A percentile compares a stretch with the other conserved stretches of the same genome.
These are phyloP conservation scores for Penicillium subrubescens DNA, from an alignment of 495 filamentous ascomycete species.

Conservation along the genomic window DNA sequence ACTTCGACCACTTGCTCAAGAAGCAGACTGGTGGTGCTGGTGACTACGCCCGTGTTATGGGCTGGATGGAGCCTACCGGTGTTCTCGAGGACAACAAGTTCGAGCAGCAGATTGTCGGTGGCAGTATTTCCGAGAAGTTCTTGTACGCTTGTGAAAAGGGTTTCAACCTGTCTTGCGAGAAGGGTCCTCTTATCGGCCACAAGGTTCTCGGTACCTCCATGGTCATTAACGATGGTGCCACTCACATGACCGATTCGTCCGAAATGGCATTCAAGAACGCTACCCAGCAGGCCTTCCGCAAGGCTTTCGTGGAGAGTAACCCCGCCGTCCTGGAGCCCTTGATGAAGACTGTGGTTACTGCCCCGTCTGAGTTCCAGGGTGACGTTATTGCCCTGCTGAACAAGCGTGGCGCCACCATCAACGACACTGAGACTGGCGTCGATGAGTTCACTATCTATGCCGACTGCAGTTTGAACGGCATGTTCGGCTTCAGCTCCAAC, in stretches of 20 bases:
- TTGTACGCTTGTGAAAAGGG: constrained; percentile 95
- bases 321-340: constrained; percentile 89
- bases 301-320: constrained; percentile 78
- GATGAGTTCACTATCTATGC: constrained; percentile 96
- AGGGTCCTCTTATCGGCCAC: constrained; percentile 92
- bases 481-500: constrained; percentile 95
- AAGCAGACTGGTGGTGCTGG: constrained; percentile 96
- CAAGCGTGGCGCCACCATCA: constrained; percentile 93
- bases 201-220: constrained; percentile 86
- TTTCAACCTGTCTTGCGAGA: constrained; percentile 80
- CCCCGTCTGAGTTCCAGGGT: constrained; percentile 97
- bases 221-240: constrained; percentile 96
- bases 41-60: constrained; percentile 91
- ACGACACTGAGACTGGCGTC: constrained; percentile 90
- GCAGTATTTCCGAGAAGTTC: constrained; percentile 94
- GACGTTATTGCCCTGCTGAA: constrained; percentile 93
- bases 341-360: constrained; percentile 97
- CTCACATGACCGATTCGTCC: constrained; percentile 96
- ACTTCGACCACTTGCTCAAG: constrained; percentile 93
- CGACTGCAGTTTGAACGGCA: constrained; percentile 89
- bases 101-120: constrained; percentile 83
- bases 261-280: constrained; percentile 99
- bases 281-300: constrained; percentile 95
- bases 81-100: constrained; percentile 77
- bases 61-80: constrained; percentile 86